Percentiles rank a stretch among this genome's conserved stretches.
These are phyloP conservation scores for Rhynchosporium graminicola DNA, from an alignment of 2,329 filamentous ascomycete species.

Conservation along the genomic window DNA sequence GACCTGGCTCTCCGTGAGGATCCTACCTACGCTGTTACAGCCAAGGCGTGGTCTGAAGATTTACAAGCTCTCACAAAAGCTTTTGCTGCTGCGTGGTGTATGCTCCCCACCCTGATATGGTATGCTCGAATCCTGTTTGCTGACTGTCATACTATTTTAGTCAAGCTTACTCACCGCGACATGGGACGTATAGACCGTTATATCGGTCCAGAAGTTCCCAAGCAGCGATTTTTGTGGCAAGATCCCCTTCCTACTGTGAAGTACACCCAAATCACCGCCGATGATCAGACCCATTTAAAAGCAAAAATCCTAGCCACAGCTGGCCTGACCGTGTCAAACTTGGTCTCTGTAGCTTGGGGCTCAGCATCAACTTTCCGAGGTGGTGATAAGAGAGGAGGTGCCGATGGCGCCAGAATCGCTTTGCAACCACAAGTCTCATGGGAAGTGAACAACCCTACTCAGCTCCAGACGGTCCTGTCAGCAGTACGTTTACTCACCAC, in stretches of 20 bases:
- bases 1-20: constrained; percentile 74
- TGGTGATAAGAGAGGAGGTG: constrained; percentile 79
- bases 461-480: constrained; percentile 48
- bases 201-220: constrained; percentile 72
- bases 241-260: constrained; percentile 63
- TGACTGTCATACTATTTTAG: constrained; percentile 42
- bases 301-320: constrained; percentile 61
- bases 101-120: background rate
- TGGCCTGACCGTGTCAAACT: constrained; percentile 58
- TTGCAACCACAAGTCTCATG: constrained; percentile 71
- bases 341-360: constrained; percentile 68
- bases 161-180: constrained; percentile 81
- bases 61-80: constrained; percentile 68
- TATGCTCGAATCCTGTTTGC: background rate
- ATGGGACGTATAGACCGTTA: constrained; percentile 71
- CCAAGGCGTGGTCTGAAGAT: constrained; percentile 67
- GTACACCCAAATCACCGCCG: constrained; percentile 51
- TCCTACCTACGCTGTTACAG: constrained; percentile 73
- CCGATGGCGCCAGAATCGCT: constrained; percentile 77
- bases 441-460: constrained; percentile 72
- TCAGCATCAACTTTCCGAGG: constrained; percentile 72
- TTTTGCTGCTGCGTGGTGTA: constrained; percentile 71
- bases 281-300: constrained; percentile 63
- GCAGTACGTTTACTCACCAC: constrained; percentile 18
- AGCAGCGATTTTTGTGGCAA: constrained; percentile 70